A percentile compares a stretch with the other conserved stretches of the same genome.
Conservation (phyloP, 2,329 filamentous ascomycete genomes). For the Pleurostoma richardsiae region DNA sequence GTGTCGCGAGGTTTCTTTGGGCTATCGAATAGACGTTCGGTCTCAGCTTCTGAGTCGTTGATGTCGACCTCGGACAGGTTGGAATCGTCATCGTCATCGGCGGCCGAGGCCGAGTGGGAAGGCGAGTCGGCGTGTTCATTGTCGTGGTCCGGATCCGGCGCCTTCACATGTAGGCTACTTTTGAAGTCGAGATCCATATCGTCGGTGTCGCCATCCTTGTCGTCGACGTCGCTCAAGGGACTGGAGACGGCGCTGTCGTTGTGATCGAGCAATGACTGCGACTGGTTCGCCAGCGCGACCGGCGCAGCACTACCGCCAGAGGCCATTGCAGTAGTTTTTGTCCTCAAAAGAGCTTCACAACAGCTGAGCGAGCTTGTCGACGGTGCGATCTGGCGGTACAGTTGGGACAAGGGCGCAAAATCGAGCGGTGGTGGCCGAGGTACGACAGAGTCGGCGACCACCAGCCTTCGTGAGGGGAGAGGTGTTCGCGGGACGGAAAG, state of each 20-base stretch:
- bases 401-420: too few relatives aligned
- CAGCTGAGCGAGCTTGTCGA: too few relatives aligned
- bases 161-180: slow-evolving; percentile 11
- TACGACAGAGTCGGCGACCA: not conserved
- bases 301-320: slow-evolving; percentile 42
- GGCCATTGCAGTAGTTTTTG: slow-evolving; percentile 35
- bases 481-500: not conserved
- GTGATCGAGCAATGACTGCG: slow-evolving; percentile 41
- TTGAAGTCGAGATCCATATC: slow-evolving; percentile 42
- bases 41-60: slow-evolving; percentile 82
- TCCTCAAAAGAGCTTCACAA: too few relatives aligned
- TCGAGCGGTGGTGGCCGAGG: not conserved
- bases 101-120: slow-evolving; percentile 14
- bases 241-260: slow-evolving; percentile 76
- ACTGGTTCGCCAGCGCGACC: slow-evolving; percentile 42
- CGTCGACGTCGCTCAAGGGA: slow-evolving; percentile 87
- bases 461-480: not conserved
- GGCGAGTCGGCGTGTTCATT: slow-evolving; percentile 2
- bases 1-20: slow-evolving; percentile 51
- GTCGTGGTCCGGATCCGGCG: slow-evolving; percentile 16
- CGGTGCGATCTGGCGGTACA: too few relatives aligned
- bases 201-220: slow-evolving; percentile 68
- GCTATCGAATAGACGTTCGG: slow-evolving; percentile 87
- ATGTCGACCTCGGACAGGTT: slow-evolving; percentile 51
- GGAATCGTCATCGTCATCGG: slow-evolving; percentile 27